phyloP scores from a whole-genome alignment of 1,284 basidiomycete species.

The Cutaneotrichosporon sp. region DNA sequence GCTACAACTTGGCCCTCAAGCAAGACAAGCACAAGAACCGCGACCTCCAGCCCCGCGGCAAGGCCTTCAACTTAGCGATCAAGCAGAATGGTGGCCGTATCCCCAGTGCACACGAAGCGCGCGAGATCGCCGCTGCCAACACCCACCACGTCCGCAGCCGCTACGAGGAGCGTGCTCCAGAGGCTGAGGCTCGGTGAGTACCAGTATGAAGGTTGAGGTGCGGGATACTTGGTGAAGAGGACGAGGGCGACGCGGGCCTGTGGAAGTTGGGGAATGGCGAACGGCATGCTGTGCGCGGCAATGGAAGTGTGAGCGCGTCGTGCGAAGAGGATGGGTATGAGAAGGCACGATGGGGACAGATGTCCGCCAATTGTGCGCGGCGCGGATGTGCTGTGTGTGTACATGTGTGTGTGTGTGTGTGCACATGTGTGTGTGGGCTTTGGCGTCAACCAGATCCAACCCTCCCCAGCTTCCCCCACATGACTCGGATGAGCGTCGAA shows the following conservation, averaged over 20 bases:
- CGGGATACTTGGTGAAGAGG: not conserved
- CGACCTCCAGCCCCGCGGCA: not conserved
- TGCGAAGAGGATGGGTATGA: too few relatives aligned
- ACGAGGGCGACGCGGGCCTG: not conserved
- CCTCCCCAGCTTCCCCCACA: too few relatives aligned
- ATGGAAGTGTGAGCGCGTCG: too few relatives aligned
- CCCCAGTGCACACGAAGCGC: not conserved
- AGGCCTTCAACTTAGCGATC: slow-evolving; percentile 1
- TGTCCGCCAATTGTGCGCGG: too few relatives aligned
- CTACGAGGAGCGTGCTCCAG: not conserved
- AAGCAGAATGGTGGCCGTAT: not conserved
- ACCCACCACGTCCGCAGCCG: not conserved
- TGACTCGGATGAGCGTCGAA: too few relatives aligned
- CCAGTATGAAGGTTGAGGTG: not conserved
- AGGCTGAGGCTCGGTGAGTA: not conserved
- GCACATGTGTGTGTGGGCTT: too few relatives aligned
- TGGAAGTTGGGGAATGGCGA: too few relatives aligned
- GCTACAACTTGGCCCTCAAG: not conserved
- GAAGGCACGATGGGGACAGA: too few relatives aligned
- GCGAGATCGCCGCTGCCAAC: not conserved
- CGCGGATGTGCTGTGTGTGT: too few relatives aligned
- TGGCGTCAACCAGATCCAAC: too few relatives aligned
- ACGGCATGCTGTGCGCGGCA: too few relatives aligned
- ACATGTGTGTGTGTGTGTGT: too few relatives aligned
- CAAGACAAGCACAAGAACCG: not conserved